These are phyloP conservation scores for Colletotrichum sp. DNA, from an alignment of 2,329 filamentous ascomycete genomes.

Conservation along the genomic window DNA sequence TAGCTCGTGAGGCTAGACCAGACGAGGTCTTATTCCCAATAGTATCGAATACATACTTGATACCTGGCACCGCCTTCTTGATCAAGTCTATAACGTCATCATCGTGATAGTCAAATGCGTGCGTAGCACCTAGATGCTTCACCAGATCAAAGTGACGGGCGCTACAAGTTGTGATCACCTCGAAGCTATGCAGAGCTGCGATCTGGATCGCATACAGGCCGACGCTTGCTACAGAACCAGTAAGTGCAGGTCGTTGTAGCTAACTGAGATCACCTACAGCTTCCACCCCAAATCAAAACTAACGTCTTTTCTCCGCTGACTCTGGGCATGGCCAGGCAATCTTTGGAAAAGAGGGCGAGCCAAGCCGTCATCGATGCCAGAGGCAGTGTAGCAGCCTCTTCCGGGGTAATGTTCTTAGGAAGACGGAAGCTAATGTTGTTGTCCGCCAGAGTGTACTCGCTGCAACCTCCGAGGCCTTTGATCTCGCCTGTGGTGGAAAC, in stretches of 20 bases:
- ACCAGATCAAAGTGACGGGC: constrained; percentile 34
- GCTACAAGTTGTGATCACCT: constrained; percentile 39
- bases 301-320: background rate
- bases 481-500: constrained; percentile 22
- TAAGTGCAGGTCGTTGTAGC: background rate
- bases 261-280: constrained; percentile 32
- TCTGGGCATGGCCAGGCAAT: constrained; percentile 36
- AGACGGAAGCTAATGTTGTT: constrained; percentile 44
- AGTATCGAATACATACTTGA: constrained; percentile 45
- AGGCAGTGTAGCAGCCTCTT: constrained; percentile 41
- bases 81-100: constrained; percentile 39
- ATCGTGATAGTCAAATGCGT: constrained; percentile 46
- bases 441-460: constrained; percentile 44
- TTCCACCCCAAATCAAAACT: constrained; percentile 48
- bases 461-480: constrained; percentile 39
- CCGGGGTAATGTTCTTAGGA: constrained; percentile 30
- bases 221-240: constrained; percentile 34
- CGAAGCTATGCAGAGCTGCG: constrained; percentile 32
- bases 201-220: constrained; percentile 41
- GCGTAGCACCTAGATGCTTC: constrained; percentile 34
- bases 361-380: constrained; percentile 42
- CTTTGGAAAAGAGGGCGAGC: constrained; percentile 42
- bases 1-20: constrained; percentile 30
- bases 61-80: constrained; percentile 29
- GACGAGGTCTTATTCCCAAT: constrained; percentile 44